A percentile compares a stretch with the other conserved stretches of the same genome.
Conservation (phyloP, 345 rosid genomes). For the Zanthoxylum bungeanum region DNA sequence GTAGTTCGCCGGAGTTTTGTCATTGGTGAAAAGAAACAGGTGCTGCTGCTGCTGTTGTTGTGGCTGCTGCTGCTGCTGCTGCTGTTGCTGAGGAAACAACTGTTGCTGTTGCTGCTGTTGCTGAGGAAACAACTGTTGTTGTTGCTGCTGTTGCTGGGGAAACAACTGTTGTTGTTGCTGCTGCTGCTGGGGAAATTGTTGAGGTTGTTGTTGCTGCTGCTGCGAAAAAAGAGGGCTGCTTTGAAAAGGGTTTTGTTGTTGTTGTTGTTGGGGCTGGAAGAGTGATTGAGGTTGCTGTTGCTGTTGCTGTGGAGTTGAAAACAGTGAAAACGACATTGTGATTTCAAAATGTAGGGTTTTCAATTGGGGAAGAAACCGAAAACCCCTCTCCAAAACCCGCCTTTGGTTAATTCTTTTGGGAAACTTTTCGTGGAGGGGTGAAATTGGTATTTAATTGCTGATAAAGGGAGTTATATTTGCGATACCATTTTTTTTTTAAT, state of each 20-base stretch:
- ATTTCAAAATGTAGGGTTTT: constrained; percentile 7
- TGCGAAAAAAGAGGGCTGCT: constrained; percentile 42
- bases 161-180: constrained; percentile 28
- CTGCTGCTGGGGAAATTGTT: constrained; percentile 24
- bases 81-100: constrained; percentile 32
- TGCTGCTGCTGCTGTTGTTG: constrained; percentile 55
- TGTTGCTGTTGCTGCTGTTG: constrained; percentile 38
- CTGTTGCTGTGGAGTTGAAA: constrained; percentile 70
- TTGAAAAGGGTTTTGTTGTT: constrained; percentile 35
- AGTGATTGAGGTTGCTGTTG: constrained; percentile 50
- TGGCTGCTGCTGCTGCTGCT: constrained; percentile 35
- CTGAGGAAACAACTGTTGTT: constrained; percentile 24
- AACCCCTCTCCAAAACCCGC: constrained; percentile 13
- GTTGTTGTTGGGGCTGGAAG: constrained; percentile 39
- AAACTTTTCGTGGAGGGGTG: neutral
- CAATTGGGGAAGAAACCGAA: neutral
- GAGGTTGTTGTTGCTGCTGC: constrained; percentile 26
- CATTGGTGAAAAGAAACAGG: constrained; percentile 72
- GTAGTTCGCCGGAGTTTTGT: constrained; percentile 85
- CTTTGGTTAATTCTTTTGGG: neutral
- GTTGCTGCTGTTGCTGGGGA: constrained; percentile 35
- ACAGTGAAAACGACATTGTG: constrained; percentile 58
- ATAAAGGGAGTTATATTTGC: too few species aligned
- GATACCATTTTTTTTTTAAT: too few species aligned
- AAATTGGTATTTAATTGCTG: neutral